phyloP scores from a whole-genome alignment of 371 early-diverging fungal genomes.

The Umbelopsis sp. region DNA sequence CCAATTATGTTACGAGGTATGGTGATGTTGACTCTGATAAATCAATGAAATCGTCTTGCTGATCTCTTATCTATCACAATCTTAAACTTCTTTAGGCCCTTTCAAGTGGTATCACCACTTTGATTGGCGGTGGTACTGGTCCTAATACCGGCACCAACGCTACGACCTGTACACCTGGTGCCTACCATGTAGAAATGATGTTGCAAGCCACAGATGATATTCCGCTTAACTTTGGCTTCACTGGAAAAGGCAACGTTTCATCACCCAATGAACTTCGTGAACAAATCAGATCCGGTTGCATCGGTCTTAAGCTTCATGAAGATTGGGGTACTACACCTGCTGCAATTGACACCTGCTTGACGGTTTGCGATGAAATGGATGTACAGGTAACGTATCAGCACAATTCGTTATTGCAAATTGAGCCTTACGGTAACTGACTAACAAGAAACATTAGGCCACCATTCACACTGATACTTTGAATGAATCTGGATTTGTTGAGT shows the following conservation, averaged over 20 bases:
- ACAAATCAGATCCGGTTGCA: conserved; percentile 85
- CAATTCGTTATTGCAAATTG: too few species aligned
- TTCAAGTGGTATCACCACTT: conserved; percentile 84
- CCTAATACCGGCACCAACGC: conserved; percentile 95
- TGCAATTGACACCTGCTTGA: conserved; percentile 87
- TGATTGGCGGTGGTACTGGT: conserved; percentile 95
- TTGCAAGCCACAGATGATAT: conserved; percentile 83
- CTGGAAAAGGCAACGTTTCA: conserved; percentile 91
- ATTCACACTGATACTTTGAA: conserved; percentile 95
- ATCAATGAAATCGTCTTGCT: not conserved
- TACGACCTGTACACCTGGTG: conserved; percentile 91
- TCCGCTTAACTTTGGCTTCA: conserved; percentile 91
- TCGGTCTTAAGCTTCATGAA: conserved; percentile 93
- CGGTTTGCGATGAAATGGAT: conserved; percentile 86
- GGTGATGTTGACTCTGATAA: not conserved
- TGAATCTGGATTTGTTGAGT: conserved; percentile 93
- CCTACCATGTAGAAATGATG: conserved; percentile 82
- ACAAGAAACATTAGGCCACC: conserved; percentile 51
- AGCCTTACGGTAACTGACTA: too few species aligned
- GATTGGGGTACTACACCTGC: conserved; percentile 95
- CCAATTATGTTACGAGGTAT: conserved; percentile 77
- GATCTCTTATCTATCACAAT: not conserved
- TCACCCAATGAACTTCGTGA: conserved; percentile 68
- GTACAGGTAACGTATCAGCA: conserved; percentile 59
- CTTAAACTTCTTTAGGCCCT: conserved; percentile 55